A percentile compares a stretch with the other conserved stretches of the same genome.
Conservation (phyloP, 2,329 filamentous ascomycete genomes). For the Pseudogymnoascus sp. region DNA sequence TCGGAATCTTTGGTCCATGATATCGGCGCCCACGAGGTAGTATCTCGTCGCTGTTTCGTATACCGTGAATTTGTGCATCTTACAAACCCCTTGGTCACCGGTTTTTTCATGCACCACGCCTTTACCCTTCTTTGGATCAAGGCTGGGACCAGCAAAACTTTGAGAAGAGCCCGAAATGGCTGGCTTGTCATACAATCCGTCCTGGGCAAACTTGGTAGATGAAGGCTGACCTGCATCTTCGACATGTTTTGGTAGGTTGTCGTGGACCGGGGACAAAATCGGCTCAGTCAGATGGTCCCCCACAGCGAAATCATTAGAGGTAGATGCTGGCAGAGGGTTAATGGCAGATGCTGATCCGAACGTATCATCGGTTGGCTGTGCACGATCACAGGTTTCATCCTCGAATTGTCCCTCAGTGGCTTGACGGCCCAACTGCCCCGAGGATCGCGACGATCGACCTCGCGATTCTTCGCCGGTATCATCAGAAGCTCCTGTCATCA, state of each 20-base stretch:
- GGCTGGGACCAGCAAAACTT: conserved; percentile 33
- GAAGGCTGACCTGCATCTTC: neutral
- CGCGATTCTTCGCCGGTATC: neutral
- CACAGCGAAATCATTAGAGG: neutral
- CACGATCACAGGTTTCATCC: neutral
- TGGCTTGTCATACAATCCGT: neutral
- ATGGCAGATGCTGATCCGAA: neutral
- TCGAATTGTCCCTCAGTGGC: neutral
- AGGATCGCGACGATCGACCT: neutral
- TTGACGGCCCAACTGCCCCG: neutral
- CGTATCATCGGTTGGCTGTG: neutral
- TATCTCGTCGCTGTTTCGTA: conserved; percentile 92
- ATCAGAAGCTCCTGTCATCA: neutral
- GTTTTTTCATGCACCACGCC: conserved; percentile 26
- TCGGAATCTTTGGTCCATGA: conserved; percentile 79
- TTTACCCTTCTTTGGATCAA: conserved; percentile 24
- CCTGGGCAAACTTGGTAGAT: neutral
- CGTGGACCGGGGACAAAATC: neutral
- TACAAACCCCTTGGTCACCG: conserved; percentile 38
- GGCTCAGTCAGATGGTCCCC: neutral
- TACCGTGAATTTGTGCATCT: conserved; percentile 94
- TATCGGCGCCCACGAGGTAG: conserved; percentile 88
- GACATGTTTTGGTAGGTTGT: neutral
- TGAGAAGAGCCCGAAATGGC: neutral
- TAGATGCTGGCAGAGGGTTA: neutral